phyloP scores from a whole-genome alignment of 2,329 filamentous ascomycete species.

The Colletotrichum noveboracense region DNA sequence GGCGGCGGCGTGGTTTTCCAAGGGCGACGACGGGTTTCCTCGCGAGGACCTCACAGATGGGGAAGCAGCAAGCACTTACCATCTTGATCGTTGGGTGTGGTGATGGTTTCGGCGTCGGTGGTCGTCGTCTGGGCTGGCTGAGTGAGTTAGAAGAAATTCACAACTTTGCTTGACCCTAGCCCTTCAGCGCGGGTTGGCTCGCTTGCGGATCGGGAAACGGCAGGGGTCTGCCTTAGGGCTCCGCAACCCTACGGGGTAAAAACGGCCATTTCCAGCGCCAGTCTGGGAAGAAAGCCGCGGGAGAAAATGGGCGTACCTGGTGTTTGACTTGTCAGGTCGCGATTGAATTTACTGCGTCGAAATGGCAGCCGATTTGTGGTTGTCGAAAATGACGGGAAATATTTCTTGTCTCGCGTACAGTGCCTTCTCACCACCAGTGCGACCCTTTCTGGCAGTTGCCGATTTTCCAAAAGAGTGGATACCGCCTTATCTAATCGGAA shows the following conservation, averaged over 20 bases:
- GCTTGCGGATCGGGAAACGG: slow-evolving; percentile 46
- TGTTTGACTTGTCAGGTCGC: neutral
- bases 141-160: slow-evolving; percentile 45
- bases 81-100: slow-evolving; percentile 61
- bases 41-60: slow-evolving; percentile 16
- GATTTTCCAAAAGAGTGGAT: neutral
- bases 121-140: slow-evolving; percentile 31
- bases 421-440: neutral
- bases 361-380: neutral
- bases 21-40: neutral
- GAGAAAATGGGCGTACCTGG: neutral
- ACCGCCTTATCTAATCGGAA: slow-evolving; percentile 7
- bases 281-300: neutral
- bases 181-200: slow-evolving; percentile 41
- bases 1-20: neutral
- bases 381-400: neutral
- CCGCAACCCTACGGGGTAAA: slow-evolving; percentile 37
- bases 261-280: slow-evolving; percentile 6
- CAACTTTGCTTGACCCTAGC: slow-evolving; percentile 48
- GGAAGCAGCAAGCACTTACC: slow-evolving; percentile 47
- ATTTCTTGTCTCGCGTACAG: neutral
- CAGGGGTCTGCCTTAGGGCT: slow-evolving; percentile 40
- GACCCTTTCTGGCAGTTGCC: neutral
- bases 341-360: neutral
- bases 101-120: slow-evolving; percentile 58